Conservation (phyloP, 1,284 basidiomycete genomes). For the Pascua sp. region DNA sequence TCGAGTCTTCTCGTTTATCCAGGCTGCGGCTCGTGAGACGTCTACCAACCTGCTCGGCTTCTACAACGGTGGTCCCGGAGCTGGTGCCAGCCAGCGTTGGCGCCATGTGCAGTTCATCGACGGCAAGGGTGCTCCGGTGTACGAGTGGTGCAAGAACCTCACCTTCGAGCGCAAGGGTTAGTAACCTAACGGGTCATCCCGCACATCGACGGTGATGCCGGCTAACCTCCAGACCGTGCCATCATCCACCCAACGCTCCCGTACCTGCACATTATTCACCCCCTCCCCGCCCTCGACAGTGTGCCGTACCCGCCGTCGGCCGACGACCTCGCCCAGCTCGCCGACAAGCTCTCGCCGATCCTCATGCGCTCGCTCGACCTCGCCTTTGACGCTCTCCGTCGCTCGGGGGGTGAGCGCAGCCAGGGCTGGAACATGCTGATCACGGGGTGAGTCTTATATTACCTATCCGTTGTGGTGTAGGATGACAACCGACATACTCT, state of each 20-base stretch:
- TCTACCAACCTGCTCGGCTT: conserved; percentile 65
- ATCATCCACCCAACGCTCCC: conserved; percentile 65
- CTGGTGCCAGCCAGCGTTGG: conserved; percentile 81
- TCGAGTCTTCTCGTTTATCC: conserved; percentile 65
- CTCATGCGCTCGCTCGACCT: conserved; percentile 75
- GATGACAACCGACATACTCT: background rate
- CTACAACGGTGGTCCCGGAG: conserved; percentile 78
- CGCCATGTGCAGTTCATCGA: conserved; percentile 82
- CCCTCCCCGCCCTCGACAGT: conserved; percentile 49
- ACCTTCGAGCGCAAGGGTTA: conserved; percentile 61
- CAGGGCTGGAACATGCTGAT: conserved; percentile 72
- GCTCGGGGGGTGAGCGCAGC: conserved; percentile 30
- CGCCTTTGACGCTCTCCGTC: conserved; percentile 61
- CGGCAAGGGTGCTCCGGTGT: conserved; percentile 65
- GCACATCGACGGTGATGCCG: background rate
- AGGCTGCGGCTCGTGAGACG: conserved; percentile 59
- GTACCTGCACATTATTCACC: conserved; percentile 72
- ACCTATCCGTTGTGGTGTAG: background rate
- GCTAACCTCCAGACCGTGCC: conserved; percentile 59
- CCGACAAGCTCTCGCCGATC: conserved; percentile 59
- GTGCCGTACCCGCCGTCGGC: conserved; percentile 54
- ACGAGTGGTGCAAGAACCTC: conserved; percentile 60
- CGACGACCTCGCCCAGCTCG: conserved; percentile 49
- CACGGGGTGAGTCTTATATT: conserved; percentile 51
- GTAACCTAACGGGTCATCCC: conserved; percentile 14